Conservation (phyloP, 2,329 filamentous ascomycete genomes). For the Chalara sp. region DNA sequence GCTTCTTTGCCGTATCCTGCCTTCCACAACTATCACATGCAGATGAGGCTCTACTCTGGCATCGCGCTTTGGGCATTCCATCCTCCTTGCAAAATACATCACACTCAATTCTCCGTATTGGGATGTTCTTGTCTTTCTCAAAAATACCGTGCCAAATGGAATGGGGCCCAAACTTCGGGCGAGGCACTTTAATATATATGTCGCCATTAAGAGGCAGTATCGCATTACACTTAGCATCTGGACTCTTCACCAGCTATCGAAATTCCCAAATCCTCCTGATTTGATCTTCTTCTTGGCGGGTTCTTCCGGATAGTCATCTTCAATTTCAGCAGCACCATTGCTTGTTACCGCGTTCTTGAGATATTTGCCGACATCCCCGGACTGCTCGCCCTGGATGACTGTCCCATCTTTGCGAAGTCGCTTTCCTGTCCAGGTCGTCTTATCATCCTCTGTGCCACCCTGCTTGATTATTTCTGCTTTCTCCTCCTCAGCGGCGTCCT, state of each 20-base stretch:
- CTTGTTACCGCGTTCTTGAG: conserved; percentile 52
- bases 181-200: no score
- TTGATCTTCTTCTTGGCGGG: conserved; percentile 78
- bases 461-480: conserved; percentile 54
- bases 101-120: no score
- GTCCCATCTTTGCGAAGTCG: conserved; percentile 65
- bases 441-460: conserved; percentile 79
- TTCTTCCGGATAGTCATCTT: conserved; percentile 58
- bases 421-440: conserved; percentile 94
- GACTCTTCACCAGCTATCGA: conserved; percentile 73
- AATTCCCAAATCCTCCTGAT: conserved; percentile 82
- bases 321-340: conserved; percentile 43
- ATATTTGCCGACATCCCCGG: conserved; percentile 68
- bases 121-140: no score
- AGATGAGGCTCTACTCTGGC: no score
- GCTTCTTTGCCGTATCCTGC: no score
- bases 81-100: no score
- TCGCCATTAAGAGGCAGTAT: no score
- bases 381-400: conserved; percentile 37
- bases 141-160: neutral
- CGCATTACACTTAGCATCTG: neutral
- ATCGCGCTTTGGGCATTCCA: no score
- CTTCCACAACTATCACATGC: no score
- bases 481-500: conserved; percentile 49
- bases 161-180: neutral